Evolutionary conservation across 805 yeast genomes (phyloP), one percentile per base, ranked within the genome.

Genomic region (Starmerella riodocensis): DNA sequence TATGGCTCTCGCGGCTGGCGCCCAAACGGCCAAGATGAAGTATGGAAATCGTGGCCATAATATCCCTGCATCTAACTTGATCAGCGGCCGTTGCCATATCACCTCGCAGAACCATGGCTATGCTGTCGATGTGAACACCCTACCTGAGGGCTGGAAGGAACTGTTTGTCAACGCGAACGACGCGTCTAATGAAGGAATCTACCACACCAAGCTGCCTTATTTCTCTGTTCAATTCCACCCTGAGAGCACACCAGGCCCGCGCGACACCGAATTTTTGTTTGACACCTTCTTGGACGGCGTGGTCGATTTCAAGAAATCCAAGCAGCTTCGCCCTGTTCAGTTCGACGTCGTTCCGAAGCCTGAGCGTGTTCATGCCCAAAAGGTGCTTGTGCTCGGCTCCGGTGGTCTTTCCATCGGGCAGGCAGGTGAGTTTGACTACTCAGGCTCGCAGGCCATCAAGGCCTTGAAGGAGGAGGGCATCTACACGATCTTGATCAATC

Each of bases 11-110:
- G 94, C 98, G 35, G 66, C 91, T 38, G 98, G 98, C 57, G 97
- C 97, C 44, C 70, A 82, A 24, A 91, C 98, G 34, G 52, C 75
- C 53, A 91, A 91, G 66, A 66, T 91, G 67, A 86, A 86, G 66
- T 91, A 84, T 55, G 98, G 98, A 76, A 91, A 91, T 72, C 85
- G 98, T 71, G 98, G 96, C 56, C 98, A 91, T 66, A 91, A 91
- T 64, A 91, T 91, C 53, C 98, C 98, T 45, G 81, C 91, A 67
- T 81, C 93, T 52, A 85, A 80, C 49, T 71, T 77, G 50, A 78
- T 74, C 48, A 80, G 91, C 45, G 98, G 98, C 36, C 74, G 93
- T 64, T 91, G 98, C 71, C 88, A 91, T 69, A 91, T 91, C 63
- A 91, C 98, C 22, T 88, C 97, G 34, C 98, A 91, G 69, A 91